Conservation (phyloP, 2,329 filamentous ascomycete genomes). For the Lojkania enalia region DNA sequence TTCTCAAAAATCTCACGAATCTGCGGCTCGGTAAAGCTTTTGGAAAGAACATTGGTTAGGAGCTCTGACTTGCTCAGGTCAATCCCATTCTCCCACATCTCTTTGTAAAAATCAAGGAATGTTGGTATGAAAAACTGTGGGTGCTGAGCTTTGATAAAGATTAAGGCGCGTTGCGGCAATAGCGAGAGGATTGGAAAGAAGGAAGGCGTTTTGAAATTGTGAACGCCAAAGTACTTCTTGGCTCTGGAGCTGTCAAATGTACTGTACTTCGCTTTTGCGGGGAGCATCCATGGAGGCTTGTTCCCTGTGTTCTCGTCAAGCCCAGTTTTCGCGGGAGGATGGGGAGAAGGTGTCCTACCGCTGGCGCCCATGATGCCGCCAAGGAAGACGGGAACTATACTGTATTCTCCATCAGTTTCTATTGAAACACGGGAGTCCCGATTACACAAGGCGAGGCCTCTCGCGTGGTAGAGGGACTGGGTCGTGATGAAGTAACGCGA, state of each 20-base stretch:
- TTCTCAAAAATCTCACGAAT: constrained; percentile 60
- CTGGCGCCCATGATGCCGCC: constrained; percentile 50
- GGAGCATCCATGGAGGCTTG: constrained; percentile 71
- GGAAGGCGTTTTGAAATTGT: constrained; percentile 47
- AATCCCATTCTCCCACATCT: constrained; percentile 64
- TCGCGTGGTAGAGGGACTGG: neutral
- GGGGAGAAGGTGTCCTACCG: constrained; percentile 17
- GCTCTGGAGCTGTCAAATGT: constrained; percentile 54
- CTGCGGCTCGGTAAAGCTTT: constrained; percentile 57
- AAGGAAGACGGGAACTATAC: constrained; percentile 72
- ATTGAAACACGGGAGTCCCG: constrained; percentile 1
- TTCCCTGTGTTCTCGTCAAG: constrained; percentile 58
- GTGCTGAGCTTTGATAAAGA: constrained; percentile 65
- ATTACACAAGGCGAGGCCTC: neutral
- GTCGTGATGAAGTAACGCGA: neutral
- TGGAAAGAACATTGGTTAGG: constrained; percentile 51
- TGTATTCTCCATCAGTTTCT: constrained; percentile 35
- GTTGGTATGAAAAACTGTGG: constrained; percentile 54
- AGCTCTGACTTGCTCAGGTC: constrained; percentile 63
- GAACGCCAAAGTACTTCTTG: constrained; percentile 55
- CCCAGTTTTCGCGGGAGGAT: constrained; percentile 5
- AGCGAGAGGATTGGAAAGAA: constrained; percentile 61
- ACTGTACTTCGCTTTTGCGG: constrained; percentile 67
- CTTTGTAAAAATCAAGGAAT: constrained; percentile 60
- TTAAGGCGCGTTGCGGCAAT: constrained; percentile 66